phyloP scores from a whole-genome alignment of 1,284 basidiomycete species.

The Rhodotorula sp. region DNA sequence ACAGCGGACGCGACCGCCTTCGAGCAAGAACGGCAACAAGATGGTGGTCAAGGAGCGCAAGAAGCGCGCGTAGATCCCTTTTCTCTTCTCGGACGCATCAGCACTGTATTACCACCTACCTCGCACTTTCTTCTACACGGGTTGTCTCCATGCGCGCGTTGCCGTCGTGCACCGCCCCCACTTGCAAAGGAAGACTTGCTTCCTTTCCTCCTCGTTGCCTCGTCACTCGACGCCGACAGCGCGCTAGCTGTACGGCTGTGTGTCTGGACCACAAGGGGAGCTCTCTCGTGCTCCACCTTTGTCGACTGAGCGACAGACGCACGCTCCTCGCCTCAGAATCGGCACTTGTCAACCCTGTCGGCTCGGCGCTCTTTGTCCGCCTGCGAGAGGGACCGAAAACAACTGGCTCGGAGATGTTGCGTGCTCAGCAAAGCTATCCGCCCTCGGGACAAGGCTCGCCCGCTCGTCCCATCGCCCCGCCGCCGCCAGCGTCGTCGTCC shows the following conservation, averaged over 20 bases:
- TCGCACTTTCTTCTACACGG: not conserved
- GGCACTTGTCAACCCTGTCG: not conserved
- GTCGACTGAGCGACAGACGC: too few species aligned
- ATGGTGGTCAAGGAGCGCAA: slow-evolving; percentile 68
- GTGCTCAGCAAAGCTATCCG: not conserved
- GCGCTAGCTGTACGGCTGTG: too few species aligned
- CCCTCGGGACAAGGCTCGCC: not conserved
- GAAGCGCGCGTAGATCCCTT: not conserved
- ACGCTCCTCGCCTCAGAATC: too few species aligned
- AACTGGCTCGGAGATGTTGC: not conserved
- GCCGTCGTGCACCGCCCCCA: too few species aligned
- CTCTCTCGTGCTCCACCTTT: too few species aligned
- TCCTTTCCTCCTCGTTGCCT: too few species aligned
- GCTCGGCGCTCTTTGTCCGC: not conserved
- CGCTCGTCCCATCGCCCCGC: not conserved
- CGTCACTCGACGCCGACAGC: too few species aligned
- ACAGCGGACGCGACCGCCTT: slow-evolving; percentile 85
- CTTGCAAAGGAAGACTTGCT: too few species aligned
- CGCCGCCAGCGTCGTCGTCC: not conserved
- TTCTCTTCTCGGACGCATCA: not conserved
- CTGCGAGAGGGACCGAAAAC: too few species aligned
- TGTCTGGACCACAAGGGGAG: too few species aligned
- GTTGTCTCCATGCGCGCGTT: not conserved
- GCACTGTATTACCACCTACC: not conserved
- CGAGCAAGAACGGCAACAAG: slow-evolving; percentile 87